Evolutionary conservation across 1,284 basidiomycete genomes (phyloP), one percentile per base, ranked within the genome.

Genomic region (Cutaneotrichosporon sp.): DNA sequence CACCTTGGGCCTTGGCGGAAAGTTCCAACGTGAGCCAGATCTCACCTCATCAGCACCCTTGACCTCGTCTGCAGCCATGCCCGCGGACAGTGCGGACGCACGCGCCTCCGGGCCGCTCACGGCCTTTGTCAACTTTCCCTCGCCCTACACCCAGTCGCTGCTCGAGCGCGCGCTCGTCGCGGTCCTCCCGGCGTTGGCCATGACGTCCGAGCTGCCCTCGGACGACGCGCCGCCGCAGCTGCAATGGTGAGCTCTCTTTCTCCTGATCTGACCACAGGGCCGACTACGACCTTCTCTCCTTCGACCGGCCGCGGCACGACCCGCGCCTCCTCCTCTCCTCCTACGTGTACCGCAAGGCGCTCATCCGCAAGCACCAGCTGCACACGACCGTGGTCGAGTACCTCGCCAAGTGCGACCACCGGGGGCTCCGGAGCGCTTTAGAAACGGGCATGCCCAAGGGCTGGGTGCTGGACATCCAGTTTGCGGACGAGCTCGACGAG

Each of bases 321-420:
- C 69, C 73, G 3, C 58, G 61, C 0, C 84, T 89, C 36, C 84
- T 94, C 36, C 86, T 91, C 1, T 95, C 90, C 9, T 89, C 89
- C 50, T 97, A 95, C 74, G 88, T 87, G 16, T 94, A 97, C 74
- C 87, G 94, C 57, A 95, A 97, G 76, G 89, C 90, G 27, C 84
- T 99, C 49, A 99, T 98, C 68, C 86, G 97, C 60, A 99, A 99
- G 77, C 94, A 98, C 74, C 94, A 90, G 76, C 84, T 99, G 3
- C 89, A 94, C 25, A 85, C 87, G 38, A 88, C 87, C 50, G 84
- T 95, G 20, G 85, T 85, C 22, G 84, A 87, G 36, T 92, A 91
- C 77, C 73, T 88, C 56, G 86, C 83, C 50, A 97, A 97, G 79
- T 83, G 87, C 63, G 83, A 54, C 10, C 72, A 78, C 62, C 64